Evolutionary conservation across 805 yeast species (phyloP).

Genomic region (Cyberlindnera mississippiensis): DNA sequence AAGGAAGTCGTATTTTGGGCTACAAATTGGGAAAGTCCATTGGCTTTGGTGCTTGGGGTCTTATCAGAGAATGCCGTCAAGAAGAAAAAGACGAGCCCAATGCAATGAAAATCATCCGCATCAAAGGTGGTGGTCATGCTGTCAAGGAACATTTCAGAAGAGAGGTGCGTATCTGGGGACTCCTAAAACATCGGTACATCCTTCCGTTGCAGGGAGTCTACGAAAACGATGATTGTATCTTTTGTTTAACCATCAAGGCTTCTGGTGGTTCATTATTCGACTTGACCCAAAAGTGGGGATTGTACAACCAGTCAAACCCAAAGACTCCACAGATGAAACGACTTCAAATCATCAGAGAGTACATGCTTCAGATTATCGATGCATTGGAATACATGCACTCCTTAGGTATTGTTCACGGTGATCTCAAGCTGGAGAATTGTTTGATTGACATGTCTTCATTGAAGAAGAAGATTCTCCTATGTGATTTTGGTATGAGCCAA

Average conservation of each 20-base stretch:
- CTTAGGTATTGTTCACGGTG: constrained; percentile 68
- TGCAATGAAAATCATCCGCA: constrained; percentile 64
- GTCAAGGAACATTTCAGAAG: constrained; percentile 58
- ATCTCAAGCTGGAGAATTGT: constrained; percentile 71
- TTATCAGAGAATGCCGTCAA: constrained; percentile 62
- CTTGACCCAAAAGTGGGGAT: constrained; percentile 65
- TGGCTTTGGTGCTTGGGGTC: constrained; percentile 91
- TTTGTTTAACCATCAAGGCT: constrained; percentile 66
- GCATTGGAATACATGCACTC: constrained; percentile 63
- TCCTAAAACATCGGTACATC: constrained; percentile 59
- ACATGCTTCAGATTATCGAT: constrained; percentile 49
- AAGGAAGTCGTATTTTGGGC: constrained; percentile 63
- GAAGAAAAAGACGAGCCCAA: constrained; percentile 20
- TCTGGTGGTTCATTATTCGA: constrained; percentile 82
- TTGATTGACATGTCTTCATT: constrained; percentile 48
- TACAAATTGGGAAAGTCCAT: constrained; percentile 67
- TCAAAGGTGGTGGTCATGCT: too few species aligned
- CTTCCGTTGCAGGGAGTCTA: constrained; percentile 58
- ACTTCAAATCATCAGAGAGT: constrained; percentile 32
- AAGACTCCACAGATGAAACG: constrained; percentile 33
- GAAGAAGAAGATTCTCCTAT: constrained; percentile 44
- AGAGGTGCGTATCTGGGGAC: constrained; percentile 76
- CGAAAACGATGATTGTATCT: constrained; percentile 59
- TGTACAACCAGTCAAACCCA: constrained; percentile 27
- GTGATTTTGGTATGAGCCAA: constrained; percentile 88